Evolutionary conservation across 148 eudicot genomes (phyloP), one percentile per base, ranked within the genome.

Genomic region (Fagopyrum homotropicum): DNA sequence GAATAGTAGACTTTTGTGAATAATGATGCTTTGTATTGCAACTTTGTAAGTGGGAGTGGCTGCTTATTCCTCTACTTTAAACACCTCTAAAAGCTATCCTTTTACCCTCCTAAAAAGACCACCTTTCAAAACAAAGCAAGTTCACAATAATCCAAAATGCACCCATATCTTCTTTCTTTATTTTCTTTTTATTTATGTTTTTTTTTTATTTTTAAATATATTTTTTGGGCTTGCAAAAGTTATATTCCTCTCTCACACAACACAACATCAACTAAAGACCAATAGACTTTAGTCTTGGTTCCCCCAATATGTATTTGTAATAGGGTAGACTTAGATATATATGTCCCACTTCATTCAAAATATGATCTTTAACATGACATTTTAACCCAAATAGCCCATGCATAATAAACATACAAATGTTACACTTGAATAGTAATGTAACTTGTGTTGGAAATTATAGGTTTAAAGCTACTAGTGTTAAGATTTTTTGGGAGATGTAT

Each of bases 231-330:
- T 66, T 66, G 71, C 71, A 66, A 82, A 82, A 76, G 79, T 78
- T 77, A 82, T 85, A 82, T 85, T 83, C 82, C 84, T 76, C 76
- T 76, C 76, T 78, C 81, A 81, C 88, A 83, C 83, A 82, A 84
- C 47, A 82, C 40, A 84, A 87, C 87, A 84, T 79, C 84, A 79
- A 87, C 84, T 79, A 81, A 72, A 70, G 79, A 79, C 85, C 87
- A 84, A 82, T 78, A 78, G 14, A 66, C 69, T 63, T 29, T 11
- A 63, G 45, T 12, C 69, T 30, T 1, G 30, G 30, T 57, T 17
- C 29, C 63, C 60, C 74, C 57, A 76, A 71, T 83, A 64, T 68
- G 80, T 59, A 78, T 76, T 80, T 76, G 73, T 72, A 72, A 35
- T 35, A 35, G 19, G 57, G 17, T 52, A 35, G 40, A 35, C 40